Conservation (phyloP, 495 filamentous ascomycete species). For the Chlorociboria aeruginascens region DNA sequence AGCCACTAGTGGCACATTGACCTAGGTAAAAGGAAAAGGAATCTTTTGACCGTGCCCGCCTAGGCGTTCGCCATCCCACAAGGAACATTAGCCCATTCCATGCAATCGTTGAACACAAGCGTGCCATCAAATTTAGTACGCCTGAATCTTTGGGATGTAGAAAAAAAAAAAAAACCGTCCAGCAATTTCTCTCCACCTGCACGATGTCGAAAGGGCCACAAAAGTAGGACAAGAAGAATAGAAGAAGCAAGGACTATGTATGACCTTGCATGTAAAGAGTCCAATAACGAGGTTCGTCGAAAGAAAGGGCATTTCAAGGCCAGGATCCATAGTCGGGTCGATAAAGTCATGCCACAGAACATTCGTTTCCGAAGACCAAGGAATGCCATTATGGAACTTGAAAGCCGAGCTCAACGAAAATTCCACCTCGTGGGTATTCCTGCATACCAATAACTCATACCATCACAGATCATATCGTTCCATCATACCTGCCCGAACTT, state of each 20-base stretch:
- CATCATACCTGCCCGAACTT: conserved; percentile 16
- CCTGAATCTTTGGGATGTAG: conserved; percentile 20
- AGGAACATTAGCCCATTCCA: conserved; percentile 20
- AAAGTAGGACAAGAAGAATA: conserved; percentile 23
- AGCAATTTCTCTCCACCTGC: conserved; percentile 15
- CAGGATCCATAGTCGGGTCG: conserved; percentile 10
- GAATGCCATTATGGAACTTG: conserved; percentile 13
- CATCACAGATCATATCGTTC: conserved; percentile 15
- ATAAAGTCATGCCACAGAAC: conserved; percentile 5
- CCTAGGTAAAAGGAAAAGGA: conserved; percentile 17
- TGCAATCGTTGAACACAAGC: conserved; percentile 21
- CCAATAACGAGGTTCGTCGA: conserved; percentile 17
- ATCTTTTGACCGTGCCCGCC: conserved; percentile 19
- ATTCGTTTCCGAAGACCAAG: conserved; percentile 3
- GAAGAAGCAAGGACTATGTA: conserved; percentile 19
- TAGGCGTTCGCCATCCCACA: conserved; percentile 10
- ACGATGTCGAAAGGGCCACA: conserved; percentile 15
- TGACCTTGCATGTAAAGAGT: conserved; percentile 21
- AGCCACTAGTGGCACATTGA: conserved; percentile 16
- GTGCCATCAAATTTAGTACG: conserved; percentile 19
- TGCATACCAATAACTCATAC: conserved; percentile 17
- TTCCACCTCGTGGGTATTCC: conserved; percentile 17
- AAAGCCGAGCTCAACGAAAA: conserved; percentile 13
- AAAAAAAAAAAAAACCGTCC: conserved; percentile 17
- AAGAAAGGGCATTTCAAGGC: conserved; percentile 8